phyloP scores from a whole-genome alignment of 148 eudicot genomes.

The Euryodendron excelsum region DNA sequence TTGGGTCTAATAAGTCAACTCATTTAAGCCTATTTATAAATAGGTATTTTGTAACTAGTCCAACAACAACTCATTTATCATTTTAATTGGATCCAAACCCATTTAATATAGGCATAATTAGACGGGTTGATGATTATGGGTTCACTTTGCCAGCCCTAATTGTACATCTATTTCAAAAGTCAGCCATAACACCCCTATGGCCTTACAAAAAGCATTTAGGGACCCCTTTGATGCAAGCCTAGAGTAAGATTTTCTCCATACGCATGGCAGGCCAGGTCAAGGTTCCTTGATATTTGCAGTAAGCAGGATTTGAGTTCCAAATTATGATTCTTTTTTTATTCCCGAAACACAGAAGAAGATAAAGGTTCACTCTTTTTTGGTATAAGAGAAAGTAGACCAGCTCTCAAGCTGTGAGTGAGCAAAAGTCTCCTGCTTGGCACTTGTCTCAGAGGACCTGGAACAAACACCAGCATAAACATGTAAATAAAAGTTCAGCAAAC shows the following conservation, averaged over 20 bases:
- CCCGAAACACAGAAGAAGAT: too few relatives aligned
- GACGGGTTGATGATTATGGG: too few relatives aligned
- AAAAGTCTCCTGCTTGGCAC: slow-evolving; percentile 32
- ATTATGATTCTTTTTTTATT: not conserved
- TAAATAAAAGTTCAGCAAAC: not conserved
- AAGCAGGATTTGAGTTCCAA: not conserved
- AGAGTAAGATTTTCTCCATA: not conserved
- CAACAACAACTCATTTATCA: too few relatives aligned
- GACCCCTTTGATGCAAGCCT: not conserved
- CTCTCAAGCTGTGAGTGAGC: slow-evolving; percentile 20
- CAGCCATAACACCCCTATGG: too few relatives aligned
- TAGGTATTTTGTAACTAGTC: too few relatives aligned
- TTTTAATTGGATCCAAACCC: too few relatives aligned
- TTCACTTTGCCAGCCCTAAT: too few relatives aligned
- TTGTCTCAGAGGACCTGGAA: slow-evolving; percentile 36
- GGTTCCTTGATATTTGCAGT: not conserved
- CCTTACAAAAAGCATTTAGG: too few relatives aligned
- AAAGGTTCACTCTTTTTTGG: slow-evolving; percentile 37
- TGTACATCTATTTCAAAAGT: too few relatives aligned
- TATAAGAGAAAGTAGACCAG: slow-evolving; percentile 39
- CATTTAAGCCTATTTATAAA: too few relatives aligned
- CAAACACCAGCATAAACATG: not conserved
- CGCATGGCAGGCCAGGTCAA: not conserved
- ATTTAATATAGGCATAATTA: too few relatives aligned
- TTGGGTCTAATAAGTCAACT: too few relatives aligned